Conservation (phyloP, 2,329 filamentous ascomycete species). For the Exophiala aquamarina region DNA sequence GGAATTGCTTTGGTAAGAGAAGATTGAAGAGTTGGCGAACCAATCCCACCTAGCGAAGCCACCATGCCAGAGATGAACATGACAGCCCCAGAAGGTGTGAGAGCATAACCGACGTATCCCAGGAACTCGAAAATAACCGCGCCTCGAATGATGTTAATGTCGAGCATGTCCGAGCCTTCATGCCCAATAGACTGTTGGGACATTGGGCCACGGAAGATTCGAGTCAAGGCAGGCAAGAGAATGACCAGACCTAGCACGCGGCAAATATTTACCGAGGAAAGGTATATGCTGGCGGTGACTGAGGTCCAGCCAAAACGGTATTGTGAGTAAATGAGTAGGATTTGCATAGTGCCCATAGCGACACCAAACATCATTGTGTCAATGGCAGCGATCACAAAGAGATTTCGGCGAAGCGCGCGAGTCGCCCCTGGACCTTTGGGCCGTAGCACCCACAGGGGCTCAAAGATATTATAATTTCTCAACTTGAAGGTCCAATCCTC, state of each 20-base stretch:
- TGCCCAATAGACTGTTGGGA: constrained; percentile 41
- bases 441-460: constrained; percentile 74
- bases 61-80: constrained; percentile 73
- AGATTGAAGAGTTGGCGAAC: constrained; percentile 79
- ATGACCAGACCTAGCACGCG: constrained; percentile 75
- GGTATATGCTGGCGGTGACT: constrained; percentile 75
- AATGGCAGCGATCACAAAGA: constrained; percentile 75
- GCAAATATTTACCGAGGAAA: constrained; percentile 74
- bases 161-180: constrained; percentile 74
- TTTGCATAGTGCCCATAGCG: constrained; percentile 75
- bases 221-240: constrained; percentile 74
- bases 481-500: constrained; percentile 40
- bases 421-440: constrained; percentile 67
- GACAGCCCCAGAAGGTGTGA: constrained; percentile 60
- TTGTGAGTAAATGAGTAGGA: constrained; percentile 80
- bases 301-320: constrained; percentile 80
- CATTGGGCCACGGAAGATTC: constrained; percentile 61
- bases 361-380: constrained; percentile 82
- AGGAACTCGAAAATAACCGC: constrained; percentile 74
- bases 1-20: constrained; percentile 90
- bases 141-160: constrained; percentile 72
- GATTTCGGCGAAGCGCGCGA: constrained; percentile 68
- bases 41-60: constrained; percentile 78
- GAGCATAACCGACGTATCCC: constrained; percentile 73
- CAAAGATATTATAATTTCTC: constrained; percentile 66